These are phyloP conservation scores for Zygotorulaspora mrakii DNA, from an alignment of 1,139 yeast genomes.

Conservation along the genomic window DNA sequence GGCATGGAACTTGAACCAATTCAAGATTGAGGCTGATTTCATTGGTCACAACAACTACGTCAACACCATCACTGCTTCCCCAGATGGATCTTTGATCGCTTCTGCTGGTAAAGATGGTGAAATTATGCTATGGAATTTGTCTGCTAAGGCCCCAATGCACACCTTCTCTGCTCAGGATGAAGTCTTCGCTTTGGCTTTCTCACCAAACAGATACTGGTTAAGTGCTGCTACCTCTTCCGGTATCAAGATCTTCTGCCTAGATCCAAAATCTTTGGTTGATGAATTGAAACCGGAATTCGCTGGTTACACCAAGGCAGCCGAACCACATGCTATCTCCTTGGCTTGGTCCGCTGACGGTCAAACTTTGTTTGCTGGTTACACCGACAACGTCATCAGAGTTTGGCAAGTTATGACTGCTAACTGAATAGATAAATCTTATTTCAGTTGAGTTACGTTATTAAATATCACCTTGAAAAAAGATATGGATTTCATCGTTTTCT, in stretches of 20 bases:
- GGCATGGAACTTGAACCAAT: constrained; percentile 94
- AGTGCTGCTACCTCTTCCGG: constrained; percentile 99
- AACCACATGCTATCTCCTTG: constrained; percentile 97
- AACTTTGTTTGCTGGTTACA: constrained; percentile 99
- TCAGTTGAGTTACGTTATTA: constrained; percentile 15
- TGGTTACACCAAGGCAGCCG: constrained; percentile 85
- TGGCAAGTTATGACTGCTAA: constrained; percentile 99
- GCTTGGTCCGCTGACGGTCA: constrained; percentile 99
- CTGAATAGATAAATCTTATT: constrained; percentile 34
- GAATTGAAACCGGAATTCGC: constrained; percentile 98
- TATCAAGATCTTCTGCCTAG: constrained; percentile 97
- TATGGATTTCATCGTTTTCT: constrained; percentile 5
- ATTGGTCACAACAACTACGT: constrained; percentile 99
- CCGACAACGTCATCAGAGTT: constrained; percentile 98
- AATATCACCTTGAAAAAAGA: no score
- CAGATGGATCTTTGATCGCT: constrained; percentile 99
- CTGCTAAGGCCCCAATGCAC: constrained; percentile 85
- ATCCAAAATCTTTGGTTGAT: constrained; percentile 92
- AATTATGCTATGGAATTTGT: constrained; percentile 98
- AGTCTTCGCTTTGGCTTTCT: constrained; percentile 97
- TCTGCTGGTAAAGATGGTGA: constrained; percentile 99
- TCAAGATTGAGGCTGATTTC: constrained; percentile 91
- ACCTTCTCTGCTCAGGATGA: constrained; percentile 94
- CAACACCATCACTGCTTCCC: constrained; percentile 95
- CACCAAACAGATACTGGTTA: constrained; percentile 99